These are phyloP conservation scores for Ricinus communis DNA, from an alignment of 345 rosid species.

Conservation along the genomic window DNA sequence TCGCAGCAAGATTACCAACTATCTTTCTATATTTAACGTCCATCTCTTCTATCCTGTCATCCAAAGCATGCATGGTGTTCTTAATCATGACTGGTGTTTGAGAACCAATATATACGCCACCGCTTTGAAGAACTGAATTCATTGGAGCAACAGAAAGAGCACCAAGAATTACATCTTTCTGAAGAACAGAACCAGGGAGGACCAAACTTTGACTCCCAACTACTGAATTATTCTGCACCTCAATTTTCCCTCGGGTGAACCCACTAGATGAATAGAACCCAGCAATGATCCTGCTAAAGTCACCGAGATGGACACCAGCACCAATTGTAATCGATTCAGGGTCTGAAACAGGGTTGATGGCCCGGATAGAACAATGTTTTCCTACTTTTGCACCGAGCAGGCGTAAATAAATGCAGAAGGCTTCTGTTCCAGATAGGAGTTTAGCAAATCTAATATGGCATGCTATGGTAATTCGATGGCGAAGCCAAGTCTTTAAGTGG, in stretches of 20 bases:
- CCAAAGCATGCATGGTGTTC: constrained; percentile 59
- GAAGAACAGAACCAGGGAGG: constrained; percentile 52
- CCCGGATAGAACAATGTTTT: constrained; percentile 56
- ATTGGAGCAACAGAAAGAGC: constrained; percentile 65
- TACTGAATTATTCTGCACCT: constrained; percentile 56
- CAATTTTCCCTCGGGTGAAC: constrained; percentile 31
- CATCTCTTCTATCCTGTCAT: constrained; percentile 74
- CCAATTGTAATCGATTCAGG: constrained; percentile 48
- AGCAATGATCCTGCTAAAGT: constrained; percentile 51
- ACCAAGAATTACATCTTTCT: constrained; percentile 55
- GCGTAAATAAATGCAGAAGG: constrained; percentile 56
- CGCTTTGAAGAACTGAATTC: constrained; percentile 47
- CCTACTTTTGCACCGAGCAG: constrained; percentile 55
- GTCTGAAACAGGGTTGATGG: constrained; percentile 59
- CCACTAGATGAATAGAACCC: constrained; percentile 47
- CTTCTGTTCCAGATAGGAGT: constrained; percentile 65
- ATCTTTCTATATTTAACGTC: constrained; percentile 59
- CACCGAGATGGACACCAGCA: constrained; percentile 66
- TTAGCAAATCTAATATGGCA: constrained; percentile 65
- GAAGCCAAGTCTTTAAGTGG: constrained; percentile 39
- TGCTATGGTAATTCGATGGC: constrained; percentile 49
- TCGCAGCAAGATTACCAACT: constrained; percentile 62
- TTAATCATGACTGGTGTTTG: constrained; percentile 57
- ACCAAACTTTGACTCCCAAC: constrained; percentile 63
- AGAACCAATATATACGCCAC: constrained; percentile 65